Evolutionary conservation across 1,284 basidiomycete genomes (phyloP), one percentile per base, ranked within the genome.

Genomic region (Ceratobasidium sp.): DNA sequence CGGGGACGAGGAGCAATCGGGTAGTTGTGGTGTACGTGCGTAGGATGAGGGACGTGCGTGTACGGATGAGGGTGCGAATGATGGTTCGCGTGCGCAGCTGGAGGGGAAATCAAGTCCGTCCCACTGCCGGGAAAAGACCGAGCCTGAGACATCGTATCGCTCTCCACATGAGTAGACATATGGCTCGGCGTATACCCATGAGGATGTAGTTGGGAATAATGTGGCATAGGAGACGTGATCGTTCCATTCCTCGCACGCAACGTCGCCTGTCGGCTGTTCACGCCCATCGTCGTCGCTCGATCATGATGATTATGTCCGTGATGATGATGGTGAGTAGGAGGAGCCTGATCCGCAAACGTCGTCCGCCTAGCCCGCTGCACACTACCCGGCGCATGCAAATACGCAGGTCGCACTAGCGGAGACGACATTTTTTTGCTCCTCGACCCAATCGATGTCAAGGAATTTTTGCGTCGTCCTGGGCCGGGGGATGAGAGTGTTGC

Each of bases 191-290:
- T 5, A 38, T 38, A 38, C 4, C 6, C 11, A 38, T 38, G 35
- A 2, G 30, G 30, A 35, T 28, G 54, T 1, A 69, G 52, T 16
- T 58, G 21, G 13, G 66, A 43, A 47, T 57, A 28, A 4, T 52
- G 52, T 1, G 23, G 43, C 41, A 46, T 50, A 13, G 66, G 66
- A 28, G 66, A 57, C 6, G 66, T 69, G 26, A 69, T 69, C 9
- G 66, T 69, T 44, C 66, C 66, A 35, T 69, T 69, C 28, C 66
- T 52, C 1, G 52, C 66, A 13, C 66, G 66, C 9, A 46, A n/a
- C 35, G 41, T 46, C 14, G 52, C 35, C 21, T 52, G 66, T 11
- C 54, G 66, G 7, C 38, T 38, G 30, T 43, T 47, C 16, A 54
- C 44, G 16, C 58, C 58, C 43, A 61, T 38, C n/a, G 8, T 11